Evolutionary conservation across 2,329 filamentous ascomycete genomes (phyloP).

Genomic region (Samsoniella hepiali): DNA sequence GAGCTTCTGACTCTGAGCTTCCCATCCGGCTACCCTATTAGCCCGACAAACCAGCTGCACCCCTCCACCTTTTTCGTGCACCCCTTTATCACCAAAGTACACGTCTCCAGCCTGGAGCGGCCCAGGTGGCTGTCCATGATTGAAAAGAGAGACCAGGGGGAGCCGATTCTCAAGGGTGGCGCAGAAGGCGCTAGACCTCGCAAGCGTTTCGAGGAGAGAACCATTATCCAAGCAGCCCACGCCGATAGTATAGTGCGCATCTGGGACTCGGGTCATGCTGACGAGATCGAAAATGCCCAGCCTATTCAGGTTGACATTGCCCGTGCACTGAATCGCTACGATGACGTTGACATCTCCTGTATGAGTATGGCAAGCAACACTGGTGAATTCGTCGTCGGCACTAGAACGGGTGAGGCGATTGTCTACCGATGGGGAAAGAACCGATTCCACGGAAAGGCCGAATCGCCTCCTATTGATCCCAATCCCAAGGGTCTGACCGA

Average conservation of each 20-base stretch:
- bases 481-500: conserved; percentile 70
- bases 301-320: conserved; percentile 84
- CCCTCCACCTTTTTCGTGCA: conserved; percentile 84
- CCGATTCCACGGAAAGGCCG: conserved; percentile 63
- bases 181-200: conserved; percentile 66
- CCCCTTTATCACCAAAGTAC: conserved; percentile 75
- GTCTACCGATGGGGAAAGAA: conserved; percentile 89
- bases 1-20: conserved; percentile 89
- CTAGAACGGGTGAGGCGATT: conserved; percentile 77
- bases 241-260: conserved; percentile 87
- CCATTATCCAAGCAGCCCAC: conserved; percentile 81
- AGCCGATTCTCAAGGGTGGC: conserved; percentile 74
- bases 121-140: conserved; percentile 84
- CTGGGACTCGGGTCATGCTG: conserved; percentile 88
- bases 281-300: conserved; percentile 84
- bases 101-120: conserved; percentile 71
- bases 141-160: conserved; percentile 78
- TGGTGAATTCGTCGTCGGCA: conserved; percentile 80
- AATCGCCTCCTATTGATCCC: conserved; percentile 46
- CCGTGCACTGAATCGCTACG: conserved; percentile 73
- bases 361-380: conserved; percentile 78
- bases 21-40: conserved; percentile 85
- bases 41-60: conserved; percentile 88
- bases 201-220: conserved; percentile 77
- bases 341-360: conserved; percentile 72